Percentiles rank a stretch among this genome's conserved stretches.
These are phyloP conservation scores for Sporothrix luriei DNA, from an alignment of 2,329 filamentous ascomycete genomes.

Conservation along the genomic window DNA sequence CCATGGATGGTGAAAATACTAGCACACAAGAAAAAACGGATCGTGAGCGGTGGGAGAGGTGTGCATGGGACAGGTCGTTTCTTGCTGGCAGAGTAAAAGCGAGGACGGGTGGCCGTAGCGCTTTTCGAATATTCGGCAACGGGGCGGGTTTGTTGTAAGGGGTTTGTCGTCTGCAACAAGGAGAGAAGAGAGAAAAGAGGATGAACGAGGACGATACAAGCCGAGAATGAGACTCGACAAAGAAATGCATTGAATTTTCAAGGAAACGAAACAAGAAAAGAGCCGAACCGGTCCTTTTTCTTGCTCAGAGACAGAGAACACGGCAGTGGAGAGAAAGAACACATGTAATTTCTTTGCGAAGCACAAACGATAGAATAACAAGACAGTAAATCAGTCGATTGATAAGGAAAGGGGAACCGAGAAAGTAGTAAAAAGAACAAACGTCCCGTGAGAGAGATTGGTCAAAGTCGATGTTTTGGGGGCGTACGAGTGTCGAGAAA, in stretches of 20 bases:
- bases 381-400: constrained; percentile 5
- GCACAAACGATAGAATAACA: not conserved
- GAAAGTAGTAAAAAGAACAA: constrained; percentile 5
- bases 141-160: not conserved
- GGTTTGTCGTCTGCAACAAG: not conserved
- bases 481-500: not conserved
- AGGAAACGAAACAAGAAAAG: not conserved
- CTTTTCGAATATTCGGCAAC: not conserved
- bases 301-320: not conserved
- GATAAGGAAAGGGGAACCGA: not conserved
- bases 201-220: not conserved
- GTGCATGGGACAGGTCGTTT: not conserved
- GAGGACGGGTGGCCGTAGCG: not conserved
- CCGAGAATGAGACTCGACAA: not conserved
- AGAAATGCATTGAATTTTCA: not conserved
- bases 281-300: not conserved
- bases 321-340: not conserved
- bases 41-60: not conserved
- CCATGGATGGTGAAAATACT: constrained; percentile 10
- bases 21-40: constrained; percentile 9
- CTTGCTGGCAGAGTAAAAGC: constrained; percentile 8
- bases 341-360: not conserved
- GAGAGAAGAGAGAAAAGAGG: not conserved
- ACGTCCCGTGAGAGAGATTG: constrained; percentile 20
- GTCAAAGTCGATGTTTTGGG: constrained; percentile 5